Conservation (phyloP, 768 basidiomycete genomes). For the Lentinula aciculospora region DNA sequence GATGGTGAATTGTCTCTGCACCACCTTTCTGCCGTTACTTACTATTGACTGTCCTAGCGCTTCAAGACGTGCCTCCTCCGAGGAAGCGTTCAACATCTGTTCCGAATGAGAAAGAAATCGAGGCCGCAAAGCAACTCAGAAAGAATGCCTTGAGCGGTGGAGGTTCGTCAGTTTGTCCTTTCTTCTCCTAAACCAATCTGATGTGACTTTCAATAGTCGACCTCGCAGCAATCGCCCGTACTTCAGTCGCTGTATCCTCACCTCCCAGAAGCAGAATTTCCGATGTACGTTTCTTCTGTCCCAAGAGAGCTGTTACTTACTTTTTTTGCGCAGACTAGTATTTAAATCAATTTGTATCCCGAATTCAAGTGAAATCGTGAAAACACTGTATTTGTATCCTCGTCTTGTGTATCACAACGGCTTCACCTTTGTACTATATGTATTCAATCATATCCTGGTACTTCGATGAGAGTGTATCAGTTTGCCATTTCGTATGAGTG, state of each 20-base stretch:
- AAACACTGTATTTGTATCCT: neutral
- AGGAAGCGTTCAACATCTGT: conserved; percentile 32
- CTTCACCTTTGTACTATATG: too few species aligned
- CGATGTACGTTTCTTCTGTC: neutral
- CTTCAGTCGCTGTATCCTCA: conserved; percentile 59
- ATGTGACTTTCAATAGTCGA: conserved; percentile 33
- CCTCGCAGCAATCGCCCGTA: conserved; percentile 76
- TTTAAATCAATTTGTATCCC: neutral
- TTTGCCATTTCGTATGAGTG: neutral
- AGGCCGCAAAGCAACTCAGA: conserved; percentile 52
- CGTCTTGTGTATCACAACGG: too few species aligned
- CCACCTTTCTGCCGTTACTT: neutral
- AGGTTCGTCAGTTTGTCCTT: conserved; percentile 31
- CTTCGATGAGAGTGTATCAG: too few species aligned
- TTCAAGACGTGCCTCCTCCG: conserved; percentile 13
- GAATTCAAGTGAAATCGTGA: neutral
- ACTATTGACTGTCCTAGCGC: conserved; percentile 2
- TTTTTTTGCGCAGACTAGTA: neutral
- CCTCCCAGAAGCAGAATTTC: neutral
- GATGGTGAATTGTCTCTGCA: neutral
- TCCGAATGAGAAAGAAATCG: conserved; percentile 55
- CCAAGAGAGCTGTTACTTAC: too few species aligned
- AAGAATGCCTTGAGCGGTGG: conserved; percentile 65
- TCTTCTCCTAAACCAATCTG: conserved; percentile 12
- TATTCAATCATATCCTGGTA: too few species aligned